These are phyloP conservation scores for Aegle marmelos DNA, from an alignment of 345 rosid species.

Conservation along the genomic window DNA sequence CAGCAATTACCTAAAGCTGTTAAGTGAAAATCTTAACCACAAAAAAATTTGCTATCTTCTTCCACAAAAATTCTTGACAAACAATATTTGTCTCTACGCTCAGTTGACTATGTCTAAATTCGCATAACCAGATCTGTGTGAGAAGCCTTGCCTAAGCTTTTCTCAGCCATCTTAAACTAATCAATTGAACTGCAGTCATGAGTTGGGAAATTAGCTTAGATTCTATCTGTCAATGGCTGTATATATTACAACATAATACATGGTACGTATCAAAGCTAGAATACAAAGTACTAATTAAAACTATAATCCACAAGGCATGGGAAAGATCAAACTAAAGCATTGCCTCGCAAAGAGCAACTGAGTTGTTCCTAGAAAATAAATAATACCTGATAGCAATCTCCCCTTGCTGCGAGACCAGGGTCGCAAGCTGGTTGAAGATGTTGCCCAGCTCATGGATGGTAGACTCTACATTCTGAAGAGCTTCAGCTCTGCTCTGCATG, in stretches of 20 bases:
- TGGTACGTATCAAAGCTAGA: background rate
- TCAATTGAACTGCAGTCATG: background rate
- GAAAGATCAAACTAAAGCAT: background rate
- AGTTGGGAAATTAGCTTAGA: background rate
- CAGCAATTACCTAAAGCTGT: background rate
- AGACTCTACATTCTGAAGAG: constrained; percentile 63
- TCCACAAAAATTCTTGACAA: background rate
- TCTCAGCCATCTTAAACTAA: constrained; percentile 3
- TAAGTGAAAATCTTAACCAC: background rate
- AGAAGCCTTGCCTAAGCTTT: background rate
- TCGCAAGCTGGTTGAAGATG: constrained; percentile 57
- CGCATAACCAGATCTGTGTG: background rate
- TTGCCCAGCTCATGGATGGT: constrained; percentile 60
- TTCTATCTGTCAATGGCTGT: background rate
- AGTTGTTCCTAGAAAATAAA: background rate
- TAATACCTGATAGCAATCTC: constrained; percentile 62
- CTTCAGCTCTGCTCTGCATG: constrained; percentile 76
- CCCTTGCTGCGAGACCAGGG: constrained; percentile 66
- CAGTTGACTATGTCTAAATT: background rate
- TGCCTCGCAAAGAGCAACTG: background rate
- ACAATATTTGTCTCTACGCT: background rate
- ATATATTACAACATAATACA: background rate
- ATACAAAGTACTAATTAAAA: background rate
- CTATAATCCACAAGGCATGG: background rate
- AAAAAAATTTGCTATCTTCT: background rate